Evolutionary conservation across 2,329 filamentous ascomycete genomes (phyloP).

Genomic region (Aspergillus viridinutans): DNA sequence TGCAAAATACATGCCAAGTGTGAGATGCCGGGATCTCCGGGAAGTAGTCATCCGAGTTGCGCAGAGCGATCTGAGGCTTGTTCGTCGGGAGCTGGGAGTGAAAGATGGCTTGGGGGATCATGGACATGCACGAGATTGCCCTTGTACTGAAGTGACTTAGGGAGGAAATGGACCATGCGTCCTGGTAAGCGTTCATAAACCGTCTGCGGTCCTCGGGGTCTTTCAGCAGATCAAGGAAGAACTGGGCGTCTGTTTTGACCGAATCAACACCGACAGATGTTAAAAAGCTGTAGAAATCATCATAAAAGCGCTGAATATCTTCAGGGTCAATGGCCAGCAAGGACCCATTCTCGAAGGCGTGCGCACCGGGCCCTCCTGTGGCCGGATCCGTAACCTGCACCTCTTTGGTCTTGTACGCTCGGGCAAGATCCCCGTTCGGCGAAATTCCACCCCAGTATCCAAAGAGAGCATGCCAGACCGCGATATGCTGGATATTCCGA

Average conservation of each 20-base stretch:
- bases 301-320: constrained; percentile 73
- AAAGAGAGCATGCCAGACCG: constrained; percentile 87
- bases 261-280: constrained; percentile 69
- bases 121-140: constrained; percentile 92
- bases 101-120: constrained; percentile 80
- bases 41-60: constrained; percentile 90
- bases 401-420: constrained; percentile 69
- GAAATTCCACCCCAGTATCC: constrained; percentile 92
- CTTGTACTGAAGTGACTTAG: constrained; percentile 73
- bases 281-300: constrained; percentile 88
- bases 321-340: constrained; percentile 71
- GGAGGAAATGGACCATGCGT: constrained; percentile 76
- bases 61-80: constrained; percentile 67
- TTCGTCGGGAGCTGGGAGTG: constrained; percentile 75
- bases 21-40: constrained; percentile 76
- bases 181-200: constrained; percentile 72
- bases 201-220: constrained; percentile 65
- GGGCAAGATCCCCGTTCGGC: constrained; percentile 66
- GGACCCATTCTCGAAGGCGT: constrained; percentile 38
- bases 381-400: constrained; percentile 55
- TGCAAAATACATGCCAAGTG: constrained; percentile 92
- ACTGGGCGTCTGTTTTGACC: constrained; percentile 92
- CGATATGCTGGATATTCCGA: constrained; percentile 73
- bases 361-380: constrained; percentile 41
- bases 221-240: constrained; percentile 73